Percentiles rank a stretch among this genome's conserved stretches.
phyloP scores from a whole-genome alignment of 306 rosid genomes.

The Sicyos baderoa region DNA sequence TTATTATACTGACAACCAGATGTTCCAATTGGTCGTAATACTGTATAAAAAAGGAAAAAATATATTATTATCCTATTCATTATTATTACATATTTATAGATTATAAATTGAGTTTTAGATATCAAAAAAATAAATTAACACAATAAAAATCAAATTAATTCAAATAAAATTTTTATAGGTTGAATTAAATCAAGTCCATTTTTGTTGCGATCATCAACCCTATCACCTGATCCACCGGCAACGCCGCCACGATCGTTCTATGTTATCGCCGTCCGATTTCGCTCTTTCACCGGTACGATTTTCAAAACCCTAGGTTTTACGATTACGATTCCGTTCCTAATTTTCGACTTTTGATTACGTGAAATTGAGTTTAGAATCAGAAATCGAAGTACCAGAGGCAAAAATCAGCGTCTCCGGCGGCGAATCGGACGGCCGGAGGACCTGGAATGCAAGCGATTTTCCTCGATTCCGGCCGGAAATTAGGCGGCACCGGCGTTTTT shows the following conservation, averaged over 20 bases:
- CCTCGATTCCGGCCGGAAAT: constrained; percentile 40
- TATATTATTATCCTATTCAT: no score
- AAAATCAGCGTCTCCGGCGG: constrained; percentile 19
- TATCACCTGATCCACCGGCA: constrained; percentile 6
- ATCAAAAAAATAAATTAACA: no score
- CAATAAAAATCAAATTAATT: no score
- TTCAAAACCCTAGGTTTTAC: neutral
- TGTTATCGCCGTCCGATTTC: constrained; percentile 11
- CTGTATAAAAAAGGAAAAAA: no score
- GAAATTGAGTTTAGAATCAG: constrained; percentile 21
- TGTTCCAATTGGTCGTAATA: no score
- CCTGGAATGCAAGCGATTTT: constrained; percentile 74
- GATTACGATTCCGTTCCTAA: neutral
- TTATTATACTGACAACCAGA: no score
- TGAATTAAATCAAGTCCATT: no score
- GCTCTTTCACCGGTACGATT: constrained; percentile 22
- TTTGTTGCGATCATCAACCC: neutral
- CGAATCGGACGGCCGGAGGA: constrained; percentile 38
- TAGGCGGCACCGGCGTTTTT: constrained; percentile 78
- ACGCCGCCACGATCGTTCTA: constrained; percentile 19
- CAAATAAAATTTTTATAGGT: no score
- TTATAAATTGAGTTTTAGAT: no score
- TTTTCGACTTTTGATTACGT: neutral
- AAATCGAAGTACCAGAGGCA: constrained; percentile 23
- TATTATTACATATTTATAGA: no score